Conservation (phyloP, 2,329 filamentous ascomycete species). For the Botryotinia globosa region DNA sequence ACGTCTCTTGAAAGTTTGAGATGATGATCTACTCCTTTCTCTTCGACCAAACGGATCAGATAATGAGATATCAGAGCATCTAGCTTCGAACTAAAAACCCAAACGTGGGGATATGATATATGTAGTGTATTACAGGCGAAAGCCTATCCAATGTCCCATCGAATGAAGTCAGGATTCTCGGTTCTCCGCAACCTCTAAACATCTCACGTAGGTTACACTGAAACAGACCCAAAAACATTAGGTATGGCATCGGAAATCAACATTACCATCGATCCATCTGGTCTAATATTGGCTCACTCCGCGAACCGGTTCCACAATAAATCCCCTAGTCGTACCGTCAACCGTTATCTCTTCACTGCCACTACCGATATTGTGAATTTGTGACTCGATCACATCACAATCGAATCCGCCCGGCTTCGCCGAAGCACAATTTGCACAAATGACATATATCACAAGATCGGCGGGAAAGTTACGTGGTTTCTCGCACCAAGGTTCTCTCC, state of each 20-base stretch:
- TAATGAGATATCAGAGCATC: not conserved
- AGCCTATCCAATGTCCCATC: not conserved
- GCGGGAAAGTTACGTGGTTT: not conserved
- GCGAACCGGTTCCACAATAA: not conserved
- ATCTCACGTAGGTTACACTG: not conserved
- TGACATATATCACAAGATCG: not conserved
- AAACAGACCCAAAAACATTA: not conserved
- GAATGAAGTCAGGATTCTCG: not conserved
- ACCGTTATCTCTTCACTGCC: constrained; percentile 3
- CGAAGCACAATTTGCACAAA: not conserved
- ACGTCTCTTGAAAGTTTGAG: not conserved
- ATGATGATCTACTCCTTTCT: not conserved
- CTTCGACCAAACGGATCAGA: not conserved
- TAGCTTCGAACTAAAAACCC: not conserved
- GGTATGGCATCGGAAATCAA: constrained; percentile 5
- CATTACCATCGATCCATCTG: not conserved
- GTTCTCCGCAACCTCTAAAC: constrained; percentile 3
- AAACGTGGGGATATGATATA: constrained; percentile 4
- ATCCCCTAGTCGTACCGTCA: not conserved
- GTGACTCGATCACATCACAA: constrained; percentile 6
- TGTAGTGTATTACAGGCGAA: not conserved
- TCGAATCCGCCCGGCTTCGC: not conserved
- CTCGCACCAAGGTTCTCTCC: not conserved
- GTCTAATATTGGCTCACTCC: constrained; percentile 11
- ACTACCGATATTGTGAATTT: not conserved